These are phyloP conservation scores for Radiomyces spectabilis DNA, from an alignment of 192 early-diverging fungal genomes.

Conservation along the genomic window DNA sequence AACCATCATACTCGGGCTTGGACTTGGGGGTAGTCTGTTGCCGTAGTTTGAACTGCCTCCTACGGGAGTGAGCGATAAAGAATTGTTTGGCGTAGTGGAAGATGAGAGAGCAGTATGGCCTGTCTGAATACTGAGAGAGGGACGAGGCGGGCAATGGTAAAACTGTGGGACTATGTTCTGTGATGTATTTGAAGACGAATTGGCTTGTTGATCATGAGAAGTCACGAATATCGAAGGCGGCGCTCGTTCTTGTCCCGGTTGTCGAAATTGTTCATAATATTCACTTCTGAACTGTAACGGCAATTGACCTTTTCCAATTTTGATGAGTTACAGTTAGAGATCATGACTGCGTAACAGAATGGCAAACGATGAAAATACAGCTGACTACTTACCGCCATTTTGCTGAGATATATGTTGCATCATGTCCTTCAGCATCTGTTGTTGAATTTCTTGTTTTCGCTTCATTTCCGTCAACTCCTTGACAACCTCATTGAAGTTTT, in stretches of 20 bases:
- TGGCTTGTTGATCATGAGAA: slow-evolving; percentile 6
- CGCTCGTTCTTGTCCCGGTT: background rate
- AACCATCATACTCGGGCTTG: slow-evolving; percentile 15
- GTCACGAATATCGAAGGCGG: slow-evolving; percentile 25
- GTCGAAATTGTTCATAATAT: background rate
- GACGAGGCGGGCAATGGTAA: background rate
- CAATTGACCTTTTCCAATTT: slow-evolving; percentile 4
- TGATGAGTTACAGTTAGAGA: background rate
- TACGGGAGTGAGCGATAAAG: background rate
- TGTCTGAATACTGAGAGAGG: slow-evolving; percentile 6
- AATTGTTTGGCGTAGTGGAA: background rate
- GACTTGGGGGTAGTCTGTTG: slow-evolving; percentile 20
- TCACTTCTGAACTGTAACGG: slow-evolving; percentile 4
- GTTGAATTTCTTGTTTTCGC: slow-evolving; percentile 60
- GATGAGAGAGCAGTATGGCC: background rate
- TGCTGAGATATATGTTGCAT: slow-evolving; percentile 48
- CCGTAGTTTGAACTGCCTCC: background rate
- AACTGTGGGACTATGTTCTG: too few relatives aligned
- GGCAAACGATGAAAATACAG: background rate
- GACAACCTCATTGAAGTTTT: slow-evolving; percentile 62
- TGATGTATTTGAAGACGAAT: background rate
- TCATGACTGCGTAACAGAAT: background rate
- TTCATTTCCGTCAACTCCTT: slow-evolving; percentile 69
- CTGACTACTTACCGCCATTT: slow-evolving; percentile 19
- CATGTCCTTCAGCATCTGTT: slow-evolving; percentile 59